Conservation (phyloP, 2,329 filamentous ascomycete genomes). For the Pseudogymnoascus destructans region DNA sequence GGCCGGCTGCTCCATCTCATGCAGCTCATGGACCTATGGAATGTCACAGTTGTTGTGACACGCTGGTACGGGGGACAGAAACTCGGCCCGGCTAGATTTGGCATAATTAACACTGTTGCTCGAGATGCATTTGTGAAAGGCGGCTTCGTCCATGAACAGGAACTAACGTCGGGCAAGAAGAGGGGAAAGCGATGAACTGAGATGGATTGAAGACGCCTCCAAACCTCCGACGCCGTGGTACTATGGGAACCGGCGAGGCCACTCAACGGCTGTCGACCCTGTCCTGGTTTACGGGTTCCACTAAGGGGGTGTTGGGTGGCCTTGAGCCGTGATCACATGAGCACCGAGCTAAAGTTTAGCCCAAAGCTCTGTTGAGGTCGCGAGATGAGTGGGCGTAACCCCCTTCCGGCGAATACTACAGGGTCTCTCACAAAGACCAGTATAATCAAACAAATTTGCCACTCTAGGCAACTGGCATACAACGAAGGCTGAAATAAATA, state of each 20-base stretch:
- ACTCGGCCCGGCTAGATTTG: conserved; percentile 78
- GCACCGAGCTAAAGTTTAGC: background rate
- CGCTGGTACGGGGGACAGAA: conserved; percentile 92
- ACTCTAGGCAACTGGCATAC: background rate
- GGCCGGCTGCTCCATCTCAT: conserved; percentile 75
- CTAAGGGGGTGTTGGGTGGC: background rate
- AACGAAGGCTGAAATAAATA: background rate
- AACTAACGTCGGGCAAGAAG: conserved; percentile 32
- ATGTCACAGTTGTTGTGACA: conserved; percentile 83
- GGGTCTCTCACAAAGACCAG: background rate
- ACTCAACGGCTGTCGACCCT: background rate
- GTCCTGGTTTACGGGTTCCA: background rate
- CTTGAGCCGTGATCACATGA: background rate
- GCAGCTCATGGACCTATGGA: conserved; percentile 90
- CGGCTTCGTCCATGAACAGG: conserved; percentile 48
- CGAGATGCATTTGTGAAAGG: conserved; percentile 73
- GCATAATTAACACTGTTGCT: conserved; percentile 76
- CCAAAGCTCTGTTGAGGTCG: background rate
- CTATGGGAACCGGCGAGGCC: background rate
- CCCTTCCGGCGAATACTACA: background rate
- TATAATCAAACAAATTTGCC: background rate
- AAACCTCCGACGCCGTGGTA: background rate
- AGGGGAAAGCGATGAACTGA: conserved; percentile 20
- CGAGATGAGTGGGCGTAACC: background rate
- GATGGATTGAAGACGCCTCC: background rate